Base-by-base conservation (phyloP, 73 alveolate species). In the Paramecium sonneborni region DNA sequence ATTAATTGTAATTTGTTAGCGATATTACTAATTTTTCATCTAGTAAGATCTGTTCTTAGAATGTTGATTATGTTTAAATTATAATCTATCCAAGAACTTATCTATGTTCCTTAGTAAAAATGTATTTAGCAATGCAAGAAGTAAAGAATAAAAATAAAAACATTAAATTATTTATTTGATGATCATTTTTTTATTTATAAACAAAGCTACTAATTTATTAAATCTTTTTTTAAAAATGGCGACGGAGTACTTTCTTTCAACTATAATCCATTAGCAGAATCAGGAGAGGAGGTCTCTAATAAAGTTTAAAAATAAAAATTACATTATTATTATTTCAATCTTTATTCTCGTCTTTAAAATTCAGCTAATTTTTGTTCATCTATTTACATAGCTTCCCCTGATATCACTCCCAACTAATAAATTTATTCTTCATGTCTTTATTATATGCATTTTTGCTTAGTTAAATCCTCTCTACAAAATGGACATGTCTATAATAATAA, bases 391-490 rank as follows among this genome's bases (percentile, higher is more conserved):
- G 44, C 39, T 5, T 62, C 84, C 14, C 46, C 84, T 26, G 12
- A 32, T 4, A 62, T 14, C 14, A 62, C 44, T 30, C 84, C 84
- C 20, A 62, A 32, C 6, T 62, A 14, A 62, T 62, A 26, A 26
- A 62, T 62, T 26, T 62, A 1, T 62, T 62, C 84, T 62, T 62
- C 84, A 23, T 23, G 3, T 62, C 26, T 62, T 14, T 28, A 32
- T 26, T 62, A 26, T 0, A 62, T 14, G 26, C 3, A 8, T 62
- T 62, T 62, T 10, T 26, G 15, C 18, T 62, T 62, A 0, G 52
- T 62, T 62, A 62, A 30, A 30, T 62, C 48, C 18, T 72, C 86
- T 72, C 86, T 30, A 10, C 86, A 72, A 72, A 72, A 72, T 14
- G 86, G 86, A 72, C 86, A 72, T 2, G 86, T 72, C 86, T 72